Percentiles rank a stretch among this genome's conserved stretches.
These are phyloP conservation scores for Echinochloa phyllopogon DNA, from an alignment of 176 grass and related monocot genomes.

Conservation along the genomic window DNA sequence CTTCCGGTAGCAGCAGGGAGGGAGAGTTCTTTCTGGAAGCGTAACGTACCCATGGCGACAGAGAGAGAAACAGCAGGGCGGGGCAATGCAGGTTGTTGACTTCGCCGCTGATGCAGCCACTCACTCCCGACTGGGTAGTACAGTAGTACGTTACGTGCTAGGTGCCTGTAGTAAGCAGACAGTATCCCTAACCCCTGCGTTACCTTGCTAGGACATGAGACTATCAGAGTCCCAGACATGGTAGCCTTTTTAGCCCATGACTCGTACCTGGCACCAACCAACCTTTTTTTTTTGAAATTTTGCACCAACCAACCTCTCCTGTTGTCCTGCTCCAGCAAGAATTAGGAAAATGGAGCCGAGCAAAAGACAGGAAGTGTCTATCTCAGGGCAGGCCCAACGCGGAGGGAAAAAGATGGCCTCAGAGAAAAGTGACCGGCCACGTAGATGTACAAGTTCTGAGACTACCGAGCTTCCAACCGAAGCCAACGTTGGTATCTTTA, in stretches of 20 bases:
- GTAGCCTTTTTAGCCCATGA: not conserved
- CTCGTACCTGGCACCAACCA: too few relatives aligned
- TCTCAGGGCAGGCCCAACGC: not conserved
- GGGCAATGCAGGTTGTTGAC: not conserved
- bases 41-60: not conserved
- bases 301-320: too few relatives aligned
- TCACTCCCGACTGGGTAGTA: not conserved
- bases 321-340: too few relatives aligned
- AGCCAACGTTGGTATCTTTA: too few relatives aligned
- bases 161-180: not conserved
- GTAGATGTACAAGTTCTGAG: too few relatives aligned
- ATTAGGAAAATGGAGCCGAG: too few relatives aligned
- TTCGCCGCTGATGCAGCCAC: not conserved
- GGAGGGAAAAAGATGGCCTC: too few relatives aligned
- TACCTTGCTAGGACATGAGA: not conserved
- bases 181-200: conserved; percentile 4
- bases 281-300: too few relatives aligned
- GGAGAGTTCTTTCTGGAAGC: not conserved
- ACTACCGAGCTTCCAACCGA: too few relatives aligned
- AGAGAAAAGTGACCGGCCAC: too few relatives aligned
- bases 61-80: not conserved
- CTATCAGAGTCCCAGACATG: too few relatives aligned
- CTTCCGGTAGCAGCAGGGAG: not conserved
- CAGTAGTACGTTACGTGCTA: not conserved
- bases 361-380: too few relatives aligned